These are phyloP conservation scores for Wickerhamiella occidentalis DNA, from an alignment of 805 yeast genomes.

Conservation along the genomic window DNA sequence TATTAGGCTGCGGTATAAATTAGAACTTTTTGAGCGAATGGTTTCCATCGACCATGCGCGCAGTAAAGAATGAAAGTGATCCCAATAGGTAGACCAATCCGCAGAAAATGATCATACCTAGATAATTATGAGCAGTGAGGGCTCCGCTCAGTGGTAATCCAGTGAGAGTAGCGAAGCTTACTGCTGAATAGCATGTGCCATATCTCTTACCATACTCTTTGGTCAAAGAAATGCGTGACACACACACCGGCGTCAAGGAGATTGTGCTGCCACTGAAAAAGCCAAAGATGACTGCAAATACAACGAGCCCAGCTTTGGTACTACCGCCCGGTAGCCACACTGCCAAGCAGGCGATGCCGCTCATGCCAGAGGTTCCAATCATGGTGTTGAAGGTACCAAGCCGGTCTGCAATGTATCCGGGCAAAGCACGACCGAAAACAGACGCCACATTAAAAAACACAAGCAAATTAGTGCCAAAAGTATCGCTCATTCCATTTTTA, in stretches of 20 bases:
- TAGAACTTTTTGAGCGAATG: conserved; percentile 15
- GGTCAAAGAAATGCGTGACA: conserved; percentile 52
- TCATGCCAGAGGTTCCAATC: conserved; percentile 35
- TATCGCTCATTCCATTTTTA: conserved; percentile 32
- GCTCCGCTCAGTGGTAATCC: conserved; percentile 32
- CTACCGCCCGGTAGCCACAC: conserved; percentile 53
- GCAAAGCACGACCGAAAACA: conserved; percentile 41
- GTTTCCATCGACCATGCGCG: conserved; percentile 23
- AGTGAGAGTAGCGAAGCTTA: conserved; percentile 28
- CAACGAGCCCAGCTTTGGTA: conserved; percentile 36
- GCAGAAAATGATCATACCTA: conserved; percentile 27
- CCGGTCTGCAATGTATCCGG: conserved; percentile 44
- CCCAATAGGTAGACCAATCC: conserved; percentile 25
- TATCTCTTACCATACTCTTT: conserved; percentile 55
- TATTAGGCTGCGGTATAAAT: too few relatives aligned
- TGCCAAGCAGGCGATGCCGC: conserved; percentile 38
- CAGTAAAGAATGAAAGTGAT: conserved; percentile 20
- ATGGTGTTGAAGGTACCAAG: conserved; percentile 48
- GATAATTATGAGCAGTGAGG: conserved; percentile 22
- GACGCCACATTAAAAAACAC: conserved; percentile 37
- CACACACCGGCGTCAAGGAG: conserved; percentile 55
- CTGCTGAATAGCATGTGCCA: conserved; percentile 49
- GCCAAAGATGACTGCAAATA: conserved; percentile 35
- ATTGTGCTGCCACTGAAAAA: conserved; percentile 47
- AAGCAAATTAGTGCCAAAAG: conserved; percentile 30